A percentile compares a stretch with the other conserved stretches of the same genome.
Evolutionary conservation across 192 early-diverging fungal genomes (phyloP).

Genomic region (Funneliformis mosseae): DNA sequence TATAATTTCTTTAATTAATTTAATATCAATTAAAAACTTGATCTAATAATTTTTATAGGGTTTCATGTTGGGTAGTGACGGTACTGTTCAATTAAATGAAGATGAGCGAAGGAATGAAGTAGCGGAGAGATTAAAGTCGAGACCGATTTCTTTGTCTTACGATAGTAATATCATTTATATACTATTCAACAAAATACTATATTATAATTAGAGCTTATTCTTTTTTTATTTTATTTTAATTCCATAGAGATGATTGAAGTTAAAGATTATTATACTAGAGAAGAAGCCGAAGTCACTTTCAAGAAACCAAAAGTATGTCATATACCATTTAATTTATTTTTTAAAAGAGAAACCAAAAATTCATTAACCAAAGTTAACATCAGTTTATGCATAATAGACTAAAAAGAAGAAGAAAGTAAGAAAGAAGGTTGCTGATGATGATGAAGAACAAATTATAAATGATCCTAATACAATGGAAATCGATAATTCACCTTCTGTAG

Average conservation of each 20-base stretch:
- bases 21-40: neutral
- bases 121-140: slow-evolving; percentile 49
- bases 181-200: slow-evolving; percentile 9
- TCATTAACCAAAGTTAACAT: slow-evolving; percentile 19
- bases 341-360: neutral
- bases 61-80: slow-evolving; percentile 60
- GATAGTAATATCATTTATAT: slow-evolving; percentile 42
- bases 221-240: neutral
- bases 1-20: neutral
- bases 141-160: slow-evolving; percentile 56
- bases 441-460: slow-evolving; percentile 31
- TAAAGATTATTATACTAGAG: slow-evolving; percentile 88
- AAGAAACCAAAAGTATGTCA: slow-evolving; percentile 74
- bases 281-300: slow-evolving; percentile 76
- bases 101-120: slow-evolving; percentile 38
- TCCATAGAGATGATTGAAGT: slow-evolving; percentile 61
- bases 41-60: slow-evolving; percentile 29
- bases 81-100: slow-evolving; percentile 44
- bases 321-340: neutral
- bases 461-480: slow-evolving; percentile 21
- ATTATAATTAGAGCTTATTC: neutral
- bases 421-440: slow-evolving; percentile 53
- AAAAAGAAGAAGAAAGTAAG: slow-evolving; percentile 59
- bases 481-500: slow-evolving; percentile 10
- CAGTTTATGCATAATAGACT: slow-evolving; percentile 46